Conservation (phyloP, 768 basidiomycete species). For the Arthromyces matolae region DNA sequence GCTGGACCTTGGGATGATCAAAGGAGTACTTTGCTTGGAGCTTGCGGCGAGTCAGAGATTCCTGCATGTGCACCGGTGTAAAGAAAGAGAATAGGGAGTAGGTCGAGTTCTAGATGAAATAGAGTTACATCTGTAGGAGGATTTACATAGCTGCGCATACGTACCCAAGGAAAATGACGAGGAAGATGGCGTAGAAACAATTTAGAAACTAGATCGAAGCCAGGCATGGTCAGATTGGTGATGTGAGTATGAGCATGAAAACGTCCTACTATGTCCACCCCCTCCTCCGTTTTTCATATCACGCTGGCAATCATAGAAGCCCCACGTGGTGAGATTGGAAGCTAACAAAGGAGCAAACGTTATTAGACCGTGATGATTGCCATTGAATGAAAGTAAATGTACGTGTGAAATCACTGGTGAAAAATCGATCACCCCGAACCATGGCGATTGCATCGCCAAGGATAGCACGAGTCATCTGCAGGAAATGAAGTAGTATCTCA, state of each 20-base stretch:
- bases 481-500: neutral
- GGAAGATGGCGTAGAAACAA: conserved; percentile 17
- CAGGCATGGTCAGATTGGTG: too few species aligned
- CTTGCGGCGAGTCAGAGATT: conserved; percentile 33
- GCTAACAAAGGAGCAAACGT: conserved; percentile 25
- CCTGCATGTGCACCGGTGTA: conserved; percentile 37
- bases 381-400: conserved; percentile 7
- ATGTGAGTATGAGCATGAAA: neutral
- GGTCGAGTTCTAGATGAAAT: conserved; percentile 8
- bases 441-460: conserved; percentile 51
- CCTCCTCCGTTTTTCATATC: conserved; percentile 29
- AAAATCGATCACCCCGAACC: conserved; percentile 51
- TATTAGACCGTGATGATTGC: neutral
- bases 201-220: conserved; percentile 14
- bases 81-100: conserved; percentile 31
- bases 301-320: conserved; percentile 43
- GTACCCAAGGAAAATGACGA: conserved; percentile 13
- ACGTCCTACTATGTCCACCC: conserved; percentile 15
- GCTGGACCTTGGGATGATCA: conserved; percentile 29
- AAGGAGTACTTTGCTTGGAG: conserved; percentile 44
- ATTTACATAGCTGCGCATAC: neutral
- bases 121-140: too few species aligned
- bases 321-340: conserved; percentile 46
- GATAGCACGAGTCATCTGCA: conserved; percentile 42
- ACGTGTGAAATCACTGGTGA: conserved; percentile 50